Evolutionary conservation across 139 green algal species (phyloP), one percentile per base, ranked within the genome.

Genomic region (Chlorella sp.): DNA sequence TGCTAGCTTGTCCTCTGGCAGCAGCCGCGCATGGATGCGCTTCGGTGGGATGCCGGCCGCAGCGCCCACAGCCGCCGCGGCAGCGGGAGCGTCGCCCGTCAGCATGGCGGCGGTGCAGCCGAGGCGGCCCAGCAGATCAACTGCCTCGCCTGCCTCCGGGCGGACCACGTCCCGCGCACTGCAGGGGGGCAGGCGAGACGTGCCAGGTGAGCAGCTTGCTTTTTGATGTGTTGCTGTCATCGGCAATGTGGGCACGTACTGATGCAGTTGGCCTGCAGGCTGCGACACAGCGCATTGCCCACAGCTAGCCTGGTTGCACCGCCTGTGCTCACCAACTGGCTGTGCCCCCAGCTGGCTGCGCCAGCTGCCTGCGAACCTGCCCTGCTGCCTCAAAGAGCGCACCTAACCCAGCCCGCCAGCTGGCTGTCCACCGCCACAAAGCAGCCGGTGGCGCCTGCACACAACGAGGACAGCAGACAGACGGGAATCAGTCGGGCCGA

Each of bases 21-120:
- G 89, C 40, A 97, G 92, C 14, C 91, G 88, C 0, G 91, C 90
- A 65, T 90, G 90, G 20, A 97, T 90, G 22, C 11, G 40, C 3
- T 77, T 41, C 1, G 46, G 11, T 0, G 73, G 69, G 51, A 95
- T 88, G 75, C 95, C 95, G 36, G 96, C 90, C 28, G 91, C 91
- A 8, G 85, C 86, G 36, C 91, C 95, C 70, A 97, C 91, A 34
- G 86, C 89, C 0, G 74, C 64, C 13, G 92, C 94, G 2, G 90
- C 88, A 9, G 73, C 88, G 17, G 58, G 30, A 38, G 86, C 83
- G 72, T 97, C 94, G 3, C 94, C 94, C 36, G 91, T 94, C 36
- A 98, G 90, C 90, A 98, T 92, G 20, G 95, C 62, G 11, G 88
- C 87, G 5, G 73, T 64, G 11, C 96, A 74, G 41, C 94, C 90